Conservation (phyloP, 192 early-diverging fungal genomes). For the Oehlia diaphana region DNA sequence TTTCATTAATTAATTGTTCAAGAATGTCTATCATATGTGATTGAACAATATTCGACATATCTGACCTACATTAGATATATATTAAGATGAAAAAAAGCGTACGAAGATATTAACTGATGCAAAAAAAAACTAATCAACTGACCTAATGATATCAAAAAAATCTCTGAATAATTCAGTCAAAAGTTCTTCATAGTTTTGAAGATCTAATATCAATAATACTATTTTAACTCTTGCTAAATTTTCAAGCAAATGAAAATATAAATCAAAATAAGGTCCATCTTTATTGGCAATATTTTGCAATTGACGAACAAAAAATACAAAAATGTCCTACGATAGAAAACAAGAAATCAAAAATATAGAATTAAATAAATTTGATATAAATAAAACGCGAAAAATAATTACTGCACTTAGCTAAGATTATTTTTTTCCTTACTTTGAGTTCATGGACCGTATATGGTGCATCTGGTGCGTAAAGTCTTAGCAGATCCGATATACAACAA, state of each 20-base stretch:
- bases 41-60: conserved; percentile 76
- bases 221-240: conserved; percentile 83
- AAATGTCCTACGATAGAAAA: conserved; percentile 57
- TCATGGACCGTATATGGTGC: conserved; percentile 82
- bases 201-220: conserved; percentile 76
- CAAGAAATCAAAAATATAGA: conserved; percentile 2
- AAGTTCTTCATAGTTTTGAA: conserved; percentile 75
- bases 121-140: conserved; percentile 19
- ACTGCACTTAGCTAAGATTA: background rate
- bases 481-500: conserved; percentile 89
- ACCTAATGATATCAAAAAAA: conserved; percentile 72
- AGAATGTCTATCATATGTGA: conserved; percentile 80
- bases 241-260: conserved; percentile 86
- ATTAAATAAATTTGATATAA: background rate
- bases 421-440: conserved; percentile 57
- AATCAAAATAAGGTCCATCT: conserved; percentile 64
- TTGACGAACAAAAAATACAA: conserved; percentile 81
- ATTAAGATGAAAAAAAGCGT: background rate
- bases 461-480: conserved; percentile 92
- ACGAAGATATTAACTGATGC: background rate
- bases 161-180: conserved; percentile 68
- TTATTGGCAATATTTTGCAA: conserved; percentile 63
- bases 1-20: conserved; percentile 81
- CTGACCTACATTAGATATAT: conserved; percentile 44
- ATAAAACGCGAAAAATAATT: background rate